A percentile compares a stretch with the other conserved stretches of the same genome.
Evolutionary conservation across 2,329 filamentous ascomycete species (phyloP).

Genomic region (Stachybotrys chlorohalonatus): DNA sequence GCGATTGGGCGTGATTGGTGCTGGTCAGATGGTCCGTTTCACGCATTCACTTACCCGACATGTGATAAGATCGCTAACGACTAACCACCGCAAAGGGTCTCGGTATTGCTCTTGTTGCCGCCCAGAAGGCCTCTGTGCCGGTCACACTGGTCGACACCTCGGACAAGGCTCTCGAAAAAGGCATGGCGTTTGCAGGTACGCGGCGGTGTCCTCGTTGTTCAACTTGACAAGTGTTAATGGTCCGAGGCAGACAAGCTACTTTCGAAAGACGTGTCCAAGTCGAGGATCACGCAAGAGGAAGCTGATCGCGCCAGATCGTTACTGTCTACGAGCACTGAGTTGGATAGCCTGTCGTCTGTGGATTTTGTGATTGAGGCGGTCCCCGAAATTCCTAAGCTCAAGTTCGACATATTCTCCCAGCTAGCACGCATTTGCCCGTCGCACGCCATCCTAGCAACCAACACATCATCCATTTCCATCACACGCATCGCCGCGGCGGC

Average conservation of each 20-base stretch:
- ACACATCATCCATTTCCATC: slow-evolving; percentile 98
- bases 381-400: slow-evolving; percentile 81
- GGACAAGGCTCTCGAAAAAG: slow-evolving; percentile 78
- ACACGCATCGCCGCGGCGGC: slow-evolving; percentile 90
- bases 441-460: slow-evolving; percentile 88
- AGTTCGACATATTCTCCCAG: slow-evolving; percentile 76
- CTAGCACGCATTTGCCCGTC: slow-evolving; percentile 73
- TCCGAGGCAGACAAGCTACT: slow-evolving; percentile 68
- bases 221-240: not conserved
- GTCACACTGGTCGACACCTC: slow-evolving; percentile 82
- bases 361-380: slow-evolving; percentile 98
- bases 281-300: slow-evolving; percentile 72
- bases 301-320: slow-evolving; percentile 64
- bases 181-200: slow-evolving; percentile 77
- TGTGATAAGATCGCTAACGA: slow-evolving; percentile 19
- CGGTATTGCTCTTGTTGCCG: slow-evolving; percentile 90
- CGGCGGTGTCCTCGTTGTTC: slow-evolving; percentile 2
- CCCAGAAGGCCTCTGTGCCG: slow-evolving; percentile 71
- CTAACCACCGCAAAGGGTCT: slow-evolving; percentile 54
- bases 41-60: slow-evolving; percentile 12
- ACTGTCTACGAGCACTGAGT: slow-evolving; percentile 59
- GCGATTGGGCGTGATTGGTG: slow-evolving; percentile 82
- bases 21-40: slow-evolving; percentile 80
- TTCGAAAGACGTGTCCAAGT: slow-evolving; percentile 84
- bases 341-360: slow-evolving; percentile 70